A percentile compares a stretch with the other conserved stretches of the same genome.
Conservation (phyloP, 2,329 filamentous ascomycete species). For the Plectosphaerella plurivora region DNA sequence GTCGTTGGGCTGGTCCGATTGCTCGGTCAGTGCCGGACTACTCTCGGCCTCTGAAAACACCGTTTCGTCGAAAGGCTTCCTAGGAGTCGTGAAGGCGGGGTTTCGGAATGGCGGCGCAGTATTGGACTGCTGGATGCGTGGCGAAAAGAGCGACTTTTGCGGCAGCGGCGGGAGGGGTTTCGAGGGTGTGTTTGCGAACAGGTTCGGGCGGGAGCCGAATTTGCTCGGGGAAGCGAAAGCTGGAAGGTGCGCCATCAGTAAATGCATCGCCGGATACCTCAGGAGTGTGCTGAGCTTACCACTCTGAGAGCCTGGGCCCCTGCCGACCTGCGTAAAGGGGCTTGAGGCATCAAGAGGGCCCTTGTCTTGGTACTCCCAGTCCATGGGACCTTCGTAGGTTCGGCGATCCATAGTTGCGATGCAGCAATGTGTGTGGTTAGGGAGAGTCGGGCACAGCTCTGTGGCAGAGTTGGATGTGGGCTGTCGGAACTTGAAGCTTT, state of each 20-base stretch:
- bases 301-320: constrained; percentile 28
- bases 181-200: constrained; percentile 28
- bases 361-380: constrained; percentile 59
- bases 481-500: background rate
- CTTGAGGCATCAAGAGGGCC: constrained; percentile 57
- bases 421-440: background rate
- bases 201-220: constrained; percentile 19
- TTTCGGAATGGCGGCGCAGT: constrained; percentile 55
- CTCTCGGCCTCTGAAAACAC: constrained; percentile 53
- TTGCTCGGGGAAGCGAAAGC: constrained; percentile 34
- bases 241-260: constrained; percentile 7
- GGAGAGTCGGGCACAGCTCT: background rate
- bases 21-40: constrained; percentile 55
- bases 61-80: constrained; percentile 50
- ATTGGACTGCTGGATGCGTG: constrained; percentile 33
- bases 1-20: constrained; percentile 46
- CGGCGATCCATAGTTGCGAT: constrained; percentile 43
- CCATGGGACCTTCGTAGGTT: constrained; percentile 59
- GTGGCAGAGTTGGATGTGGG: too few species aligned
- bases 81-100: constrained; percentile 60
- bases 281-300: constrained; percentile 27
- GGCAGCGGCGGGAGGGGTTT: constrained; percentile 34
- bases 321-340: constrained; percentile 53
- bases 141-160: constrained; percentile 41
- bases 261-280: background rate